Evolutionary conservation across 257 asterid genomes (phyloP), one percentile per base, ranked within the genome.

Genomic region (Solanum commersonii): DNA sequence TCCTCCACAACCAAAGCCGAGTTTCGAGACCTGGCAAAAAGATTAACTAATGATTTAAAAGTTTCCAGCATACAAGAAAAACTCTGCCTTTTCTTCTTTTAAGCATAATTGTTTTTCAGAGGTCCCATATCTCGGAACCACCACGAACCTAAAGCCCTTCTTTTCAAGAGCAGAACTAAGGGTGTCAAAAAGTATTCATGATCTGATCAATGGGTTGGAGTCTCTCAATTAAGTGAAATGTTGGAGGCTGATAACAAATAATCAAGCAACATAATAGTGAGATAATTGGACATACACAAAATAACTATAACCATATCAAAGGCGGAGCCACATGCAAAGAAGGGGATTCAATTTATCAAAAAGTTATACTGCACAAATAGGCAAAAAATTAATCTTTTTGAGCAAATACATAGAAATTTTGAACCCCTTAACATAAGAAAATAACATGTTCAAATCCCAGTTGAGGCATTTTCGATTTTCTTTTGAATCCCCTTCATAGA

Each of bases 1-100:
- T 46, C 93, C 91, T 35, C 33, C 93, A 86, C 94, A 94, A 5
- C 96, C 96, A 38, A 90, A 92, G 0, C 95, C 95, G 23, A 94
- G 74, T 46, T 88, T 89, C 1, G 95, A 93, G 23, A 94, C 95
- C 95, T 92, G 73, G 25, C 8, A 79, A 44, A 18, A 79, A 25
- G 38, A 79, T 44, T 29, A 44, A 44, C 5, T 4, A 10, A 79
- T 42, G 38, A 44, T 44, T 44, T 27, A 79, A 79, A 18, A 79
- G 35, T 2, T 77, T 40, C 60, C 1, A 40, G 60, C 60, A 40
- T 15, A 42, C 0, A 14, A 77, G 14, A 14, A 77, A 77, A 42
- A 14, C 63, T 25, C 7, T 15, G 38, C 4, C 65, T 77, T 7
- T 7, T 40, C 35, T 78, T 38, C 10, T 35, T 37, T 42, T 42